A percentile compares a stretch with the other conserved stretches of the same genome.
phyloP scores from a whole-genome alignment of 2,329 filamentous ascomycete species.

The Metarhizium sp. region DNA sequence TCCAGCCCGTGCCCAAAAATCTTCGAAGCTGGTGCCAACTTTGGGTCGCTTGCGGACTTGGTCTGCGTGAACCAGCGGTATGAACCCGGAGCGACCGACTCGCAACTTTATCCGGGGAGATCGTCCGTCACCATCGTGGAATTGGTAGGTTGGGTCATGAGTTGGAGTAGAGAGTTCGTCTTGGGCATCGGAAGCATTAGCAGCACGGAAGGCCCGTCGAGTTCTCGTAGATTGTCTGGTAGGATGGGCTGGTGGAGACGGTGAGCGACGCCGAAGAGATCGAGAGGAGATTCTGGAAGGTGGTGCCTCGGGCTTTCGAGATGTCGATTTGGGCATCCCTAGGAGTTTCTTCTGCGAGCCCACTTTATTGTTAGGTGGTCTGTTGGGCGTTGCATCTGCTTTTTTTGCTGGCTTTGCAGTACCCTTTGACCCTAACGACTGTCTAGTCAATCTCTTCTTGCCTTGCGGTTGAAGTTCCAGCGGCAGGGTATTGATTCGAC shows the following conservation, averaged over 20 bases:
- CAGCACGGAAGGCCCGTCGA: slow-evolving; percentile 32
- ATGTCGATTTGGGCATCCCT: slow-evolving; percentile 20
- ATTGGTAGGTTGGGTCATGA: slow-evolving; percentile 7
- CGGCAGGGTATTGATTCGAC: slow-evolving; percentile 50
- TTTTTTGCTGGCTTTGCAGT: slow-evolving; percentile 24
- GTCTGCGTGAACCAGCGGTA: slow-evolving; percentile 51
- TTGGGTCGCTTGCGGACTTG: slow-evolving; percentile 45
- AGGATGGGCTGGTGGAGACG: slow-evolving; percentile 29
- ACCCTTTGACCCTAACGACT: slow-evolving; percentile 19
- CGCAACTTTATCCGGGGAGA: slow-evolving; percentile 41
- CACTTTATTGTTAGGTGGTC: slow-evolving; percentile 18
- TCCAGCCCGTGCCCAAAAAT: slow-evolving; percentile 44
- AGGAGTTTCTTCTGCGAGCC: slow-evolving; percentile 15
- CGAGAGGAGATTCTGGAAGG: slow-evolving; percentile 20
- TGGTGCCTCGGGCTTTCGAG: slow-evolving; percentile 17
- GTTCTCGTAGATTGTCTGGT: slow-evolving; percentile 32
- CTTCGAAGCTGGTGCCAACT: slow-evolving; percentile 44
- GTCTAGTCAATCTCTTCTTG: slow-evolving; percentile 43
- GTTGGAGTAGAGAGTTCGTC: slow-evolving; percentile 7
- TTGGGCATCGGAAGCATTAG: slow-evolving; percentile 15
- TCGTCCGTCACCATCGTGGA: slow-evolving; percentile 16
- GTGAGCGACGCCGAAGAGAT: slow-evolving; percentile 27
- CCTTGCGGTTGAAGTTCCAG: slow-evolving; percentile 40
- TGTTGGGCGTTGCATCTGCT: slow-evolving; percentile 18
- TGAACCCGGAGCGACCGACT: slow-evolving; percentile 24